Conservation (phyloP, 148 eudicot species). For the Rhododendron ovatum region DNA sequence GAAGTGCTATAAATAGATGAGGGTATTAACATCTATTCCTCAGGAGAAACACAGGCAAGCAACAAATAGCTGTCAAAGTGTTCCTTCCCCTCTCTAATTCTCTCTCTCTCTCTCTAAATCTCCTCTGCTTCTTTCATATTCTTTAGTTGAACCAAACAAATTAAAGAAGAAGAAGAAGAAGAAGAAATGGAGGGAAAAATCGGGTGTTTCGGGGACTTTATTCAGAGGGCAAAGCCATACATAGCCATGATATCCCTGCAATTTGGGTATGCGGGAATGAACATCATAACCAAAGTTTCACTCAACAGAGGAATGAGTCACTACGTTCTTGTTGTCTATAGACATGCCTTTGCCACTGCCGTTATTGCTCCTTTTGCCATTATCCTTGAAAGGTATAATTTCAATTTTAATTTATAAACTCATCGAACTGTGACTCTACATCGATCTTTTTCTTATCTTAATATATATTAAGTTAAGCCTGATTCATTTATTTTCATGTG, state of each 20-base stretch:
- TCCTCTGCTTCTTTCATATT: background rate
- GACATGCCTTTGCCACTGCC: constrained; percentile 79
- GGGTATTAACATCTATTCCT: background rate
- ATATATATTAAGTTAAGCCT: too few species aligned
- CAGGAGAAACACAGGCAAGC: constrained; percentile 15
- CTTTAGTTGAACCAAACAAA: background rate
- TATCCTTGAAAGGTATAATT: constrained; percentile 54
- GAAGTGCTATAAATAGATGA: constrained; percentile 14
- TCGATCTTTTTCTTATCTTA: too few species aligned
- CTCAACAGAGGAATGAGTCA: constrained; percentile 88
- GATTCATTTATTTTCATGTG: background rate
- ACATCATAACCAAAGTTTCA: constrained; percentile 77
- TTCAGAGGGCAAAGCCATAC: constrained; percentile 58
- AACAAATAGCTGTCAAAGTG: constrained; percentile 7
- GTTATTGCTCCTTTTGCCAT: constrained; percentile 83
- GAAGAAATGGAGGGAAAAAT: constrained; percentile 45
- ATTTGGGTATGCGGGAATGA: constrained; percentile 83
- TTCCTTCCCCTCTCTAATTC: constrained; percentile 14
- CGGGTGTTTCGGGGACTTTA: constrained; percentile 25
- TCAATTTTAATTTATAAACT: background rate
- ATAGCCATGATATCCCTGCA: constrained; percentile 65
- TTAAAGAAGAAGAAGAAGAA: too few species aligned
- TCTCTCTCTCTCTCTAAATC: background rate
- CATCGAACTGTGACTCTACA: too few species aligned
- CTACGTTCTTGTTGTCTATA: constrained; percentile 70